Percentiles rank a stretch among this genome's conserved stretches.
These are phyloP conservation scores for Tulasnella calospora DNA, from an alignment of 768 basidiomycete species.

Conservation along the genomic window DNA sequence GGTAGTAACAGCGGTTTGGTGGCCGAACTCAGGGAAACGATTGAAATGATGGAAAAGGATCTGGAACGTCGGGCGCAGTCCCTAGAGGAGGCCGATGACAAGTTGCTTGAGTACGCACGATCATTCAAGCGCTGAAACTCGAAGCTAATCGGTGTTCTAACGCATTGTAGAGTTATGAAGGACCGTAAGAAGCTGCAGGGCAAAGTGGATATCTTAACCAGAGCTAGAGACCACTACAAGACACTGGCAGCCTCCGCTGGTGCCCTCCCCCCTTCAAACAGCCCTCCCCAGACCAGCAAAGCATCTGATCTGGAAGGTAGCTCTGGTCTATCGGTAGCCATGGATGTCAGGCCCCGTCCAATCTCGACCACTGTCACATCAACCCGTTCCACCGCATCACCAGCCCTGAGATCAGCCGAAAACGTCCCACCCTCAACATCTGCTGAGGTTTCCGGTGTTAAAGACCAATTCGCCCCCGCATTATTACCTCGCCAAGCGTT, in stretches of 20 bases:
- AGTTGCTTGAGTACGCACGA: constrained; percentile 14
- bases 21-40: background rate
- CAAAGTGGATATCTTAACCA: constrained; percentile 32
- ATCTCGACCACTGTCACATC: background rate
- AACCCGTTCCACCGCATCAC: background rate
- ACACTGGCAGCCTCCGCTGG: constrained; percentile 8
- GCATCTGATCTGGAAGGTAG: background rate
- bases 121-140: too few relatives aligned
- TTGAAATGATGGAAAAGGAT: constrained; percentile 18
- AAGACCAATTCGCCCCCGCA: background rate
- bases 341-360: background rate
- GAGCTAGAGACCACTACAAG: constrained; percentile 47
- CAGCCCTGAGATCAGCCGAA: background rate
- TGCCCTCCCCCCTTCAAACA: background rate
- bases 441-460: background rate
- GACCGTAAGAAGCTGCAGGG: constrained; percentile 28
- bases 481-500: background rate
- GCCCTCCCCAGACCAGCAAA: background rate
- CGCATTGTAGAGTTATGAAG: constrained; percentile 16
- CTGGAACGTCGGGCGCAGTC: constrained; percentile 5
- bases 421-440: background rate
- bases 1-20: background rate
- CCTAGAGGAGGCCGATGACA: constrained; percentile 11
- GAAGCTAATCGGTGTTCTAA: background rate
- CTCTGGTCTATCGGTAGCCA: background rate